phyloP scores from a whole-genome alignment of 345 rosid species.

The Arabidopsis suecica region DNA sequence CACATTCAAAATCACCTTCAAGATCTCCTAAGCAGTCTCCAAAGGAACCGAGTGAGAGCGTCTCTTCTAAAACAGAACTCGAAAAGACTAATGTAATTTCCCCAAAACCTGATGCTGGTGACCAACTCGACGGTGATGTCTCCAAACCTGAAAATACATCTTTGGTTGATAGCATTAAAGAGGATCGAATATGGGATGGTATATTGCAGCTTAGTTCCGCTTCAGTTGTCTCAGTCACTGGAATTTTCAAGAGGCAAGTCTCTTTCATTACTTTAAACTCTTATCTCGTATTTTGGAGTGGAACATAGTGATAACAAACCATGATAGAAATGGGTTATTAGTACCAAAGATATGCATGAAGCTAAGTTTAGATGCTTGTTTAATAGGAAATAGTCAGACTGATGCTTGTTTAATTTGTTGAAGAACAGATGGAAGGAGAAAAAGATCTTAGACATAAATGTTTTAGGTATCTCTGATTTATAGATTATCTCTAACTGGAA shows the following conservation, averaged over 20 bases:
- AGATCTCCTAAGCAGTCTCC: slow-evolving; percentile 45
- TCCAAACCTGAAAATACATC: slow-evolving; percentile 17
- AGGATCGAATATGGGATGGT: slow-evolving; percentile 80
- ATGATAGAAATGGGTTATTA: neutral
- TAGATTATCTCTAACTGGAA: slow-evolving; percentile 24
- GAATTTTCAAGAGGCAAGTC: slow-evolving; percentile 76
- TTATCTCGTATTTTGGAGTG: slow-evolving; percentile 8
- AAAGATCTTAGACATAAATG: neutral
- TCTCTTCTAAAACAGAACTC: slow-evolving; percentile 43
- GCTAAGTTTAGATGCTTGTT: neutral
- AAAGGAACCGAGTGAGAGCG: slow-evolving; percentile 42
- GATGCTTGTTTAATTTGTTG: slow-evolving; percentile 10
- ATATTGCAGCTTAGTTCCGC: slow-evolving; percentile 67
- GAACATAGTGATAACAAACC: slow-evolving; percentile 14
- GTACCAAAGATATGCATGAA: neutral
- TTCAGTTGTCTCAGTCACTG: slow-evolving; percentile 55
- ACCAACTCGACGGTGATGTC: slow-evolving; percentile 32
- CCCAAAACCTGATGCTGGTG: slow-evolving; percentile 20
- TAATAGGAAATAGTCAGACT: neutral
- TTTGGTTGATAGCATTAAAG: slow-evolving; percentile 41
- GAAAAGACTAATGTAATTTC: slow-evolving; percentile 35
- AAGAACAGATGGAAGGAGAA: neutral
- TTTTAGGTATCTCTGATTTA: neutral
- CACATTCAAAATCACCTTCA: slow-evolving; percentile 16
- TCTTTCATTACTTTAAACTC: neutral